These are phyloP conservation scores for Ophiostoma himal-ulmi DNA, from an alignment of 2,329 filamentous ascomycete species.

Conservation along the genomic window DNA sequence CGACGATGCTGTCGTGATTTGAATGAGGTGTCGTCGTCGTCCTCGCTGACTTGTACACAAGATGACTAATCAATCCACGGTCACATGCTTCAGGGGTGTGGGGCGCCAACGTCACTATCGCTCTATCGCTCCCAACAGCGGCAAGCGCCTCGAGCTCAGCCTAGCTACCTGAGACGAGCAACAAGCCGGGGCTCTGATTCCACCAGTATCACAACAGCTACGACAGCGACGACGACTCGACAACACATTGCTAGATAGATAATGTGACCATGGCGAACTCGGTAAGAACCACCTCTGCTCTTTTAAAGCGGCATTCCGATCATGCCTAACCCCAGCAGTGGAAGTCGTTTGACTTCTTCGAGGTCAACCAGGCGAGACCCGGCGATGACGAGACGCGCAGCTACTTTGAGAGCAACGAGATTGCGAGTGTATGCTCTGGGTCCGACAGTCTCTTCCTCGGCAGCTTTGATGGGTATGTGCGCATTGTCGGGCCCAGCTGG, in stretches of 20 bases:
- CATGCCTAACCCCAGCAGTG: conserved; percentile 52
- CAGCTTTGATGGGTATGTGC: conserved; percentile 75
- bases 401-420: conserved; percentile 75
- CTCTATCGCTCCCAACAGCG: neutral
- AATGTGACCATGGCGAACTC: conserved; percentile 13
- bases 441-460: conserved; percentile 87
- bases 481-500: conserved; percentile 81
- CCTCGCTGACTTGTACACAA: neutral
- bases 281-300: neutral
- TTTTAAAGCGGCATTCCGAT: neutral
- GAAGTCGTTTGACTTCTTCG: conserved; percentile 99
- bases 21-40: neutral
- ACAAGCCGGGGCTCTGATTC: neutral
- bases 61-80: neutral
- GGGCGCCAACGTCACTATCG: conserved; percentile 11
- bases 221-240: neutral
- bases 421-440: conserved; percentile 78
- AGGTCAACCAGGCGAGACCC: conserved; percentile 77
- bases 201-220: conserved; percentile 9
- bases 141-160: conserved; percentile 3
- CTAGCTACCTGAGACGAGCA: neutral
- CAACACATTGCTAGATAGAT: conserved; percentile 4
- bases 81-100: conserved; percentile 12
- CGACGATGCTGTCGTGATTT: too few species aligned
- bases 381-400: conserved; percentile 71